These are phyloP conservation scores for Sorghum bicolor DNA, from an alignment of 176 grass and related monocot species.

Conservation along the genomic window Sorghum_bicolor_NCBIv3 NC_012871.2:63812501-63813000, in stretches of 20 bases:
- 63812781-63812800: background rate
- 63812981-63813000: background rate
- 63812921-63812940: background rate
- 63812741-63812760: background rate
- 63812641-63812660: background rate
- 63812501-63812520: background rate
- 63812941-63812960: background rate
- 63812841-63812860: background rate
- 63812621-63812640: slow-evolving; percentile 25
- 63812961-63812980: background rate
- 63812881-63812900: background rate
- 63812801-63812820: background rate
- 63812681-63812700: background rate
- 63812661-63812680: background rate
- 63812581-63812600: background rate
- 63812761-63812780: background rate
- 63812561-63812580: background rate
- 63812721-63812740: background rate
- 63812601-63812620: background rate
- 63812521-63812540: background rate
- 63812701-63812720: background rate
- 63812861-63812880: background rate
- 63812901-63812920: background rate
- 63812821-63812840: background rate
- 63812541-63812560: background rate